Percentiles rank a stretch among this genome's conserved stretches.
These are phyloP conservation scores for Plasmopara muralis DNA, from an alignment of 352 stramenopile species.

Conservation along the genomic window DNA sequence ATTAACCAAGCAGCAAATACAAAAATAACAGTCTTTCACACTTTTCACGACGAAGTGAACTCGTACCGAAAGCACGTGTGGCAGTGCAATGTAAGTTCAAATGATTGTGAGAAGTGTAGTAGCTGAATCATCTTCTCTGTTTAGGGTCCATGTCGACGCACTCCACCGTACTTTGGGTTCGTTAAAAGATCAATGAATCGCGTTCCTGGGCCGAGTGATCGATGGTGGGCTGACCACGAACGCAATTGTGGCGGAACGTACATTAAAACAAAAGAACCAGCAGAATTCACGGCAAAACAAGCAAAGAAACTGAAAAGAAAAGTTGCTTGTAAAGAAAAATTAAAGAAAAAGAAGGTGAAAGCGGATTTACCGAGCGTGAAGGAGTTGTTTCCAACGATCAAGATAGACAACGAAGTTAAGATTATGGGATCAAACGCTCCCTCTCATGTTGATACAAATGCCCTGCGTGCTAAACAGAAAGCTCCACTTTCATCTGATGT, in stretches of 20 bases:
- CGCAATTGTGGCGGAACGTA: slow-evolving; percentile 61
- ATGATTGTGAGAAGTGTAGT: neutral
- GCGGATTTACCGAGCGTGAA: slow-evolving; percentile 22
- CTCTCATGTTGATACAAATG: neutral
- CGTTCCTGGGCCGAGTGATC: slow-evolving; percentile 58
- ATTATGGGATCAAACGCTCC: too few relatives aligned
- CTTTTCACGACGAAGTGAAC: slow-evolving; percentile 87
- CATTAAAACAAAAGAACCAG: slow-evolving; percentile 65
- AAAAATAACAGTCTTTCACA: slow-evolving; percentile 85
- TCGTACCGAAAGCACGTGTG: slow-evolving; percentile 80
- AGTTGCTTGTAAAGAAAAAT: slow-evolving; percentile 17
- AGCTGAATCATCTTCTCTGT: neutral
- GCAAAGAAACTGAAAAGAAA: slow-evolving; percentile 47
- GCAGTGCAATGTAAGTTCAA: slow-evolving; percentile 63
- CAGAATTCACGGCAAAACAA: slow-evolving; percentile 44
- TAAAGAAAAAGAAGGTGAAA: slow-evolving; percentile 23
- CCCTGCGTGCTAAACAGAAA: neutral
- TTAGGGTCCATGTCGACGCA: slow-evolving; percentile 55
- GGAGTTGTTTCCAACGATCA: slow-evolving; percentile 22
- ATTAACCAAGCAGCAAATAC: slow-evolving; percentile 63
- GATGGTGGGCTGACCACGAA: slow-evolving; percentile 69
- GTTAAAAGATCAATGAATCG: slow-evolving; percentile 88
- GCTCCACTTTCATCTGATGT: neutral
- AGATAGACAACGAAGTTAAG: neutral
- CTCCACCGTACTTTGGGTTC: slow-evolving; percentile 67